These are phyloP conservation scores for Echria macrotheca DNA, from an alignment of 495 filamentous ascomycete genomes.

Conservation along the genomic window DNA sequence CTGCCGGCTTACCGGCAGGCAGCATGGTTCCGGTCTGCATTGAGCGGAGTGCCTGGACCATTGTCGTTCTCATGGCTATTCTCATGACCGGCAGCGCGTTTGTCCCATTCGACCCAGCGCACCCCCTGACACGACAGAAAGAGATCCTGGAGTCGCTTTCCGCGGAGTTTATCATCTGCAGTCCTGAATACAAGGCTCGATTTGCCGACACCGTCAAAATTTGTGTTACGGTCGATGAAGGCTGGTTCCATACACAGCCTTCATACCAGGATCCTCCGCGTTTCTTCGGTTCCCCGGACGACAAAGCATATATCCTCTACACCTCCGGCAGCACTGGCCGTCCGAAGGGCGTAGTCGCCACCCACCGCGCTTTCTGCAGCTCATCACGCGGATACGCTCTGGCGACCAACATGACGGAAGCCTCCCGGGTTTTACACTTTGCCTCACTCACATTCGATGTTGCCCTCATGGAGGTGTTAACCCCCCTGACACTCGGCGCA, in stretches of 20 bases:
- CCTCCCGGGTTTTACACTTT: constrained; percentile 48
- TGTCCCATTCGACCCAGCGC: constrained; percentile 49
- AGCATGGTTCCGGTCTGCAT: constrained; percentile 51
- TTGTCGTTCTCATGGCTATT: constrained; percentile 43
- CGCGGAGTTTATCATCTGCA: constrained; percentile 28
- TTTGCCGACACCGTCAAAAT: constrained; percentile 5
- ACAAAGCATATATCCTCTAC: constrained; percentile 45
- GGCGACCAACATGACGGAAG: constrained; percentile 5
- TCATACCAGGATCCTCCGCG: too few relatives aligned
- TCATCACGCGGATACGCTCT: not conserved
- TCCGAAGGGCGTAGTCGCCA: constrained; percentile 30
- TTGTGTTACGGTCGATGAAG: constrained; percentile 11
- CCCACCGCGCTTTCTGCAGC: constrained; percentile 26
- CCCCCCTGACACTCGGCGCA: constrained; percentile 54
- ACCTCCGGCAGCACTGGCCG: constrained; percentile 43
- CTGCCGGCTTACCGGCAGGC: constrained; percentile 38
- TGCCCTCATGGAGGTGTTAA: constrained; percentile 50
- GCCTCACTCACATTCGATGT: constrained; percentile 57
- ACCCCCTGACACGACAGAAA: constrained; percentile 47
- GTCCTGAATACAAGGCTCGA: constrained; percentile 12
- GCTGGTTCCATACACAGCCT: too few relatives aligned
- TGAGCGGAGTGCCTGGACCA: constrained; percentile 46
- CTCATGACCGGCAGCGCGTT: constrained; percentile 51
- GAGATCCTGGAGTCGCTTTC: constrained; percentile 21
- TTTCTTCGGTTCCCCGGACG: not conserved